Base-by-base conservation (phyloP, 2,329 filamentous ascomycete genomes). In the Eutypella sp. region DNA sequence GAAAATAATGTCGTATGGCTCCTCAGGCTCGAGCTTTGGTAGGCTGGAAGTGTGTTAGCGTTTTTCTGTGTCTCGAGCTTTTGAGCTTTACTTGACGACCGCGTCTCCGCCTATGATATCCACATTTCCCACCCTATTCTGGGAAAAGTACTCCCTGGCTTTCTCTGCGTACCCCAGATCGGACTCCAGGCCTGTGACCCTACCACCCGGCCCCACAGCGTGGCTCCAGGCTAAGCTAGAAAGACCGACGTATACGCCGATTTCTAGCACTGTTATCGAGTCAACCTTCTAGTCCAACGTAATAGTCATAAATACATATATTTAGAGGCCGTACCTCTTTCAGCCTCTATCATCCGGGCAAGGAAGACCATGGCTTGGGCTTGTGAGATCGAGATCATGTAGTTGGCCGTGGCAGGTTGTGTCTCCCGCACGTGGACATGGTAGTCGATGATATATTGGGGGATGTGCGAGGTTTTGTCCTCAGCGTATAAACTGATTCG, bases 1-100 rank as follows among this genome's bases (percentile, higher is more conserved):
- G 57, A 79, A 79, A 56, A 78, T 67, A 38, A 78, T 60, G 57
- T 79, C 76, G 52, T 74, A 79, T 4, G 76, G 72, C 53, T 70
- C 59, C 29, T 58, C 46, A 47, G 61, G 53, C 48, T 68, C 51
- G 3, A 67, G 62, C 22, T 45, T 42, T 39, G 53, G 19, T 40
- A 59, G 48, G 47, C 62, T 53, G 45, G 53, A 3, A 47, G 44
- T 33, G 50, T 40, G n/a, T 38, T 52, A 24, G n/a, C n/a, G n/a
- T n/a, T n/a, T n/a, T n/a, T n/a, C n/a, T n/a, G n/a, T n/a, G n/a
- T n/a, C n/a, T n/a, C n/a, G n/a, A n/a, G n/a, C n/a, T n/a, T n/a
- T n/a, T n/a, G n/a, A n/a, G 16, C 58, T 70, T 54, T 53, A 76
- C 74, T 68, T 71, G 49, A 73, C 59, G 8, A 69, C 61, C 4